phyloP scores from a whole-genome alignment of 176 grass and related monocot species.

The Stipa capillata region DNA sequence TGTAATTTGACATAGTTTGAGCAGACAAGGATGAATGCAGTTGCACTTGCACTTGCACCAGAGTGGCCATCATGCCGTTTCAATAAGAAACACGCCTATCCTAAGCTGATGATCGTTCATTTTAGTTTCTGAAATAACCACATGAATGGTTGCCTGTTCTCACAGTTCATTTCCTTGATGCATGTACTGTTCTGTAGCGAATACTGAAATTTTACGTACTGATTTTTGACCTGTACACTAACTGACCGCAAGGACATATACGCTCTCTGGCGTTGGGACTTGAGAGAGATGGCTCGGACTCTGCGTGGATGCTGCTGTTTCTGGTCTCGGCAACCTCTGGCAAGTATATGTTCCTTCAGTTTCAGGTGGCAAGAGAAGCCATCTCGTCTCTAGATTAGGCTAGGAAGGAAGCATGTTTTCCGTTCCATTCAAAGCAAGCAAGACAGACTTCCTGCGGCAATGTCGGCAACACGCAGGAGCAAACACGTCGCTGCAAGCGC shows the following conservation, averaged over 20 bases:
- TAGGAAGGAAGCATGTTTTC: too few relatives aligned
- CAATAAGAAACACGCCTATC: background rate
- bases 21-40: background rate
- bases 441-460: too few relatives aligned
- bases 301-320: too few relatives aligned
- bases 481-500: background rate
- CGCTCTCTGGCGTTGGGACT: background rate
- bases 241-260: background rate
- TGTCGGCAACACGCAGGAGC: background rate
- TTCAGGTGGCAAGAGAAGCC: background rate
- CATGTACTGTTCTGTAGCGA: background rate
- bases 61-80: background rate
- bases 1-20: background rate
- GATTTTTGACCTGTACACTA: background rate
- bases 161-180: too few relatives aligned
- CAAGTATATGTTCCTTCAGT: background rate
- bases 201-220: background rate
- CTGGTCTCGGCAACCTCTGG: background rate
- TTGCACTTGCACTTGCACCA: too few relatives aligned
- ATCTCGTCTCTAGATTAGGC: too few relatives aligned
- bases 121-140: background rate
- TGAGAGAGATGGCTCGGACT: too few relatives aligned
- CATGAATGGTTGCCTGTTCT: background rate
- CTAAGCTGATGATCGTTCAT: background rate
- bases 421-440: too few relatives aligned